Evolutionary conservation across 78 protist genomes (phyloP).

Genomic region (Cavenderia fasciculata): DNA sequence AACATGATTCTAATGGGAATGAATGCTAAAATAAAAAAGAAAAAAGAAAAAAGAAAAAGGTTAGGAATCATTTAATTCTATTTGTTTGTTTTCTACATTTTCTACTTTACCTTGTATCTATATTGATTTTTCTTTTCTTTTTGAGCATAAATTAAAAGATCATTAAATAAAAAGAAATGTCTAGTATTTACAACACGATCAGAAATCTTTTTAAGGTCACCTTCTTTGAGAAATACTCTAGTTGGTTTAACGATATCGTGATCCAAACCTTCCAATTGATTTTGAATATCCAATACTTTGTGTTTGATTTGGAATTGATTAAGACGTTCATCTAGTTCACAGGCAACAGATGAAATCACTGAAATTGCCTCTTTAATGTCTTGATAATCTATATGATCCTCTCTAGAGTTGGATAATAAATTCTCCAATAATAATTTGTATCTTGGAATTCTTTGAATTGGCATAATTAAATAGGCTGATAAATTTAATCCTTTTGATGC

Average conservation of each 20-base stretch:
- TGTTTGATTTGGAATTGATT: constrained; percentile 46
- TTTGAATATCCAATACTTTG: constrained; percentile 72
- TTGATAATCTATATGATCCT: constrained; percentile 20
- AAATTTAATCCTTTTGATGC: constrained; percentile 55
- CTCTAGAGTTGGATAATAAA: constrained; percentile 14
- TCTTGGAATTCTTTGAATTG: constrained; percentile 73
- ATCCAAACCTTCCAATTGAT: constrained; percentile 23
- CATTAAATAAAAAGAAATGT: constrained; percentile 65
- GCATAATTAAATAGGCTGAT: constrained; percentile 53
- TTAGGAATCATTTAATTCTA: not conserved
- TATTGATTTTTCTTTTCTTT: constrained; percentile 26
- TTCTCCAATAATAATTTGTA: constrained; percentile 46
- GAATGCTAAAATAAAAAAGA: not conserved
- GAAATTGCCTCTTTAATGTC: constrained; percentile 1
- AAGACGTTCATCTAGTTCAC: constrained; percentile 44
- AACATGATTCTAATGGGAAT: constrained; percentile 43
- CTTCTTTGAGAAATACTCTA: constrained; percentile 38
- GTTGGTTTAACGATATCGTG: constrained; percentile 58
- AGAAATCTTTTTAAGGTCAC: constrained; percentile 54
- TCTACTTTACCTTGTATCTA: constrained; percentile 10
- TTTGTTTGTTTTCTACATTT: not conserved
- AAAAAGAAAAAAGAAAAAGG: not conserved
- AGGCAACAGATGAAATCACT: constrained; percentile 6
- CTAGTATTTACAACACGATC: constrained; percentile 75
- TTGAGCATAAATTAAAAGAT: constrained; percentile 43